Evolutionary conservation across 2,329 filamentous ascomycete genomes (phyloP).

Genomic region (Sclerotinia trifoliorum): DNA sequence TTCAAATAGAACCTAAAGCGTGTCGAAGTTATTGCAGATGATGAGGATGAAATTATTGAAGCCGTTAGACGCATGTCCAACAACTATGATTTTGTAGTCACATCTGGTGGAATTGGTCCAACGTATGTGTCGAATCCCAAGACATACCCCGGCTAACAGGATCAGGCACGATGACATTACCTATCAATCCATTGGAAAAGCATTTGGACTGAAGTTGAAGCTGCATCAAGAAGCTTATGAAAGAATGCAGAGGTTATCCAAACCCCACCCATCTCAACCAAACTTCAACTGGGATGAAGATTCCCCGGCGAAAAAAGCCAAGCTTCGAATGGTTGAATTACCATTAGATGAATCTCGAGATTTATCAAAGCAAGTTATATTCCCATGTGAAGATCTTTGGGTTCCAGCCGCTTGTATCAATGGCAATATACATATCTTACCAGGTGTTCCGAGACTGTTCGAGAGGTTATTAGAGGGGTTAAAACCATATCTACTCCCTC

Average conservation of each 20-base stretch:
- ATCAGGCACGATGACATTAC: constrained; percentile 93
- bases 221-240: constrained; percentile 75
- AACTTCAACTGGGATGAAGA: constrained; percentile 83
- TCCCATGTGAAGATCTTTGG: constrained; percentile 80
- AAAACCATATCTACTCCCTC: constrained; percentile 67
- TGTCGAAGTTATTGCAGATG: constrained; percentile 90
- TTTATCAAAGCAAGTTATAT: constrained; percentile 71
- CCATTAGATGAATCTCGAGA: constrained; percentile 69
- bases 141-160: neutral
- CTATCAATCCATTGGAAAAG: constrained; percentile 89
- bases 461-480: constrained; percentile 74
- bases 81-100: constrained; percentile 92
- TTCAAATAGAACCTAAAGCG: constrained; percentile 65
- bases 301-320: constrained; percentile 73
- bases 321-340: constrained; percentile 85
- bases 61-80: constrained; percentile 79
- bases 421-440: constrained; percentile 88
- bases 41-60: constrained; percentile 86
- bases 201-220: constrained; percentile 73
- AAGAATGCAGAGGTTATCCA: constrained; percentile 80
- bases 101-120: constrained; percentile 91
- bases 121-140: constrained; percentile 54
- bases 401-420: constrained; percentile 88
- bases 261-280: constrained; percentile 68
- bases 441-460: constrained; percentile 83